phyloP scores from a whole-genome alignment of 1,139 yeast species.

The Pichia norvegensis region DNA sequence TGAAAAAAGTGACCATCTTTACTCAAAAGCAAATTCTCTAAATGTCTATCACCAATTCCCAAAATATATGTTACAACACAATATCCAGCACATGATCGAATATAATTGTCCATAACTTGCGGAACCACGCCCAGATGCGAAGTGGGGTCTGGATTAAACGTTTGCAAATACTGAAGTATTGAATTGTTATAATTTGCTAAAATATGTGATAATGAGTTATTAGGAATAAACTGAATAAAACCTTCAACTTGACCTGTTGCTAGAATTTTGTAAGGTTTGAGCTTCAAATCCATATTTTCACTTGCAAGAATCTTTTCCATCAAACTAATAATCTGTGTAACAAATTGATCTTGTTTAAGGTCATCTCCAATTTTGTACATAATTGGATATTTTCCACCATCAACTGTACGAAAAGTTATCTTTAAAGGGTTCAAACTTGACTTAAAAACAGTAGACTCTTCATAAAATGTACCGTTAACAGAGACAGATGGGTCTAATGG shows the following conservation, averaged over 20 bases:
- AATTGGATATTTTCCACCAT: constrained; percentile 52
- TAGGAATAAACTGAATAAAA: constrained; percentile 85
- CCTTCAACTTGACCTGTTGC: constrained; percentile 93
- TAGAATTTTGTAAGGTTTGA: constrained; percentile 83
- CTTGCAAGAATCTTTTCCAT: constrained; percentile 86
- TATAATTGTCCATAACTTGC: constrained; percentile 85
- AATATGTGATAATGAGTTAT: constrained; percentile 81
- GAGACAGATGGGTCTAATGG: constrained; percentile 66
- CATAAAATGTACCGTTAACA: constrained; percentile 70
- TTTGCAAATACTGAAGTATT: constrained; percentile 60
- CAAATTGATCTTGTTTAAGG: constrained; percentile 90
- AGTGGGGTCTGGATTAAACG: constrained; percentile 52
- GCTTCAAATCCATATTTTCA: constrained; percentile 80
- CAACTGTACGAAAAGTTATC: constrained; percentile 52
- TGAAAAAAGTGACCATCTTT: constrained; percentile 68
- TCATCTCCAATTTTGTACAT: constrained; percentile 98
- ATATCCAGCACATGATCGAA: constrained; percentile 94
- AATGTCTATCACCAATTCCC: constrained; percentile 96
- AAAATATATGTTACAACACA: constrained; percentile 91
- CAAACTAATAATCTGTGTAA: constrained; percentile 80
- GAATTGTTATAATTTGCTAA: constrained; percentile 65
- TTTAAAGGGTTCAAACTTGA: constrained; percentile 85
- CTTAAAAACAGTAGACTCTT: constrained; percentile 79
- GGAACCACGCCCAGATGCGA: constrained; percentile 68
- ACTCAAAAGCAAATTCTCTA: constrained; percentile 71